Evolutionary conservation across 179 eudicot species (phyloP), one percentile per base, ranked within the genome.

Genomic region (Pouteria campechiana): DNA sequence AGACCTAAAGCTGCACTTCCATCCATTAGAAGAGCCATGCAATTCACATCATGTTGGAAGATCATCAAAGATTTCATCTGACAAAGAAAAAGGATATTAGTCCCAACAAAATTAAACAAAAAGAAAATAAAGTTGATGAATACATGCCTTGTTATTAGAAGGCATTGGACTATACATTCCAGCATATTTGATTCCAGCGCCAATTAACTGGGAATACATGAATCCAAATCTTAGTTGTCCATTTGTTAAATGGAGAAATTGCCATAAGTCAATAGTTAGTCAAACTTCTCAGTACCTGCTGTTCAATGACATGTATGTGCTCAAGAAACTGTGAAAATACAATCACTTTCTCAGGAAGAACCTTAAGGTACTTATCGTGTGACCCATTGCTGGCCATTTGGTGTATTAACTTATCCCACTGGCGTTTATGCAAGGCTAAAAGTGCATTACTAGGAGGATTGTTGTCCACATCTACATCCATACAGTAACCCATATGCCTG

Each of bases 1-100:
- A 92, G 85, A 60, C 99, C 99, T 46, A 92, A 58, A 19, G 99
- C 99, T 41, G 83, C 96, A 73, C 74, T 87, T 73, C 99, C 99
- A 71, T 92, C 99, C 99, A 92, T 92, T 52, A 87, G 52, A 69
- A 92, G 86, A 56, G 65, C 96, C 90, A 75, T 76, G 64, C 88
- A 87, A 36, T 50, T 54, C 34, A 75, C 61, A 71, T 86, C 92
- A 35, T 76, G 61, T 71, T 86, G 88, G 67, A 86, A 90, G 22
- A 65, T 55, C 31, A 68, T 48, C 40, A 90, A 66, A 11, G 96
- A 75, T 68, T 86, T 90, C 76, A 82, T 73, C 98, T 90, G 82
- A 37, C 18, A 24, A 52, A 12, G 23, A 31, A 34, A 69, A 32
- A 33, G 16, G 17, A 33, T n/a, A 6, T 6, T 41, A 13, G 24